Evolutionary conservation across 2,329 filamentous ascomycete species (phyloP), one percentile per base, ranked within the genome.

Genomic region (Cladosporium sp.): DNA sequence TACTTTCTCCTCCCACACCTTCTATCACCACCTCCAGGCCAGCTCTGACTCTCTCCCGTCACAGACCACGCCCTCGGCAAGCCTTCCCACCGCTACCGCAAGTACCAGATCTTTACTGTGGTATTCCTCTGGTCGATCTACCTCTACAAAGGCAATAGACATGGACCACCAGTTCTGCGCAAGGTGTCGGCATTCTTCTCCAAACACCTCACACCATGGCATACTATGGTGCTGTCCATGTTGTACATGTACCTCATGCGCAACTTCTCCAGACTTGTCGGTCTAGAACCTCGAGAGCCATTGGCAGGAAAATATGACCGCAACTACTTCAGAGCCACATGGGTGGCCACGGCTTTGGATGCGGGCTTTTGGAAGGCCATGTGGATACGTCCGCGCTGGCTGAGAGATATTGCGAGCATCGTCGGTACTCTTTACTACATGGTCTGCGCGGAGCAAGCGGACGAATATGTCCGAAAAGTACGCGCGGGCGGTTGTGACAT

Each of bases 341-440:
- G 93, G 93, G 82, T 97, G 13, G 84, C 93, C 47, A 99, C 93
- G 0, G 93, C 90, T 0, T 73, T 99, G 54, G 93, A 99, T 62
- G 93, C 93, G 5, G 93, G 93, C 1, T 99, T 96, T 69, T 99
- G 93, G 93, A 96, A 90, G 0, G 93, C 93, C 29, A 99, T 99
- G 93, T 86, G 84, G 62, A 91, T 99, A 56, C 82, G 81, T 51
- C 77, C 77, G 42, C 90, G 87, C 61, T 91, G 88, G 82, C 60
- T 96, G 37, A 80, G 90, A 34, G 91, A 97, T 66, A 65, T 96
- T 12, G 82, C 87, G 8, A 90, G 89, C 64, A 77, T 97, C 17
- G 74, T 89, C 41, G 97, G 96, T 69, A 88, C 88, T 0, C 66
- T 86, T 9, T 99, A 96, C 70, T 99, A 99, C 67, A 77, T 99